Evolutionary conservation across 768 basidiomycete genomes (phyloP).

Genomic region (Mycena kentingensis): DNA sequence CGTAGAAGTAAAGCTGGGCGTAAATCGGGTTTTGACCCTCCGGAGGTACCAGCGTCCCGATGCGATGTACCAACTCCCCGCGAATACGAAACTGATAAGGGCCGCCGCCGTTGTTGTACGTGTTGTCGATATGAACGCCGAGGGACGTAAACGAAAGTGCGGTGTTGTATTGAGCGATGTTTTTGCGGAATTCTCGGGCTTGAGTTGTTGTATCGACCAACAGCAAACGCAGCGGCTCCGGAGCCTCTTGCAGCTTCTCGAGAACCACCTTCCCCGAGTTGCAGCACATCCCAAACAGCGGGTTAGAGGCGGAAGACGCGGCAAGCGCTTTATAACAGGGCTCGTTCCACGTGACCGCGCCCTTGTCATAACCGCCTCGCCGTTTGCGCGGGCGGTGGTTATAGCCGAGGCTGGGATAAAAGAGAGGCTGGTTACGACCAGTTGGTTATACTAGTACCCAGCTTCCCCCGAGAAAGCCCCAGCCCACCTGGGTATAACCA

Average conservation of each 20-base stretch:
- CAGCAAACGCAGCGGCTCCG: slow-evolving; percentile 8
- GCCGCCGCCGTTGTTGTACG: slow-evolving; percentile 25
- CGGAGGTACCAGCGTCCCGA: slow-evolving; percentile 31
- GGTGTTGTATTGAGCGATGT: slow-evolving; percentile 42
- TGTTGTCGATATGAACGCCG: slow-evolving; percentile 33
- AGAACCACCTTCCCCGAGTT: slow-evolving; percentile 29
- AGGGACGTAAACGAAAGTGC: slow-evolving; percentile 45
- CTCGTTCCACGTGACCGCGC: no score
- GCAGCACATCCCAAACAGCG: slow-evolving; percentile 33
- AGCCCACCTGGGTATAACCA: no score
- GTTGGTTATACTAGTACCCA: no score
- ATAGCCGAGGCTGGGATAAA: no score
- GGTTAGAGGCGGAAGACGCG: background rate
- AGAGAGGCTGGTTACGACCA: no score
- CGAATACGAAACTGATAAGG: slow-evolving; percentile 31
- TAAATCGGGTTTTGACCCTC: slow-evolving; percentile 23
- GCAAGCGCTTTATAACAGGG: slow-evolving; percentile 9
- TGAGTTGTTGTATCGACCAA: slow-evolving; percentile 12
- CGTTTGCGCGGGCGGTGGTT: no score
- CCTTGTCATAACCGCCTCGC: no score
- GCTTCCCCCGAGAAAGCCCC: no score
- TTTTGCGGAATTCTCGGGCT: slow-evolving; percentile 29
- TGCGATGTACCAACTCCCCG: slow-evolving; percentile 33
- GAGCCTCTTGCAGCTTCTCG: slow-evolving; percentile 22
- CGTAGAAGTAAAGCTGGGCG: slow-evolving; percentile 38